Evolutionary conservation across 306 rosid genomes (phyloP), one percentile per base, ranked within the genome.

Genomic region (Pterocarpus macrocarpus): DNA sequence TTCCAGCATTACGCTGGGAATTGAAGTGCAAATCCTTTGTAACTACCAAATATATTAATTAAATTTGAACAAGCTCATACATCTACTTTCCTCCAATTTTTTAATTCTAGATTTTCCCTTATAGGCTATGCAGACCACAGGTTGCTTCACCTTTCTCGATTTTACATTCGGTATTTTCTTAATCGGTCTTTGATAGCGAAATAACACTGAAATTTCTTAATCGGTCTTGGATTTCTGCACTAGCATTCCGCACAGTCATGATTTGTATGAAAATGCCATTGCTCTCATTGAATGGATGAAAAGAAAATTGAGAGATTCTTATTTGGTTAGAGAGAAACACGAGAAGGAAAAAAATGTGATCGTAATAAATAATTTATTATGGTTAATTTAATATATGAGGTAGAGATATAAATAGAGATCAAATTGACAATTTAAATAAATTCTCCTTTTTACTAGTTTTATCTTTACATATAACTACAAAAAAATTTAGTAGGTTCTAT

Each of bases 11-110:
- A 32, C 32, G 58, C 39, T 12, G 12, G 17, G 39, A 74, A 39
- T 8, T 69, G 57, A 4, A 8, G 6, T n/a, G 44, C 17, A 45
- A 69, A 79, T 59, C 59, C 59, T 57, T 44, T 13, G 61, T 57
- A 74, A 66, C 65, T 53, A 36, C 76, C 34, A 22, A 35, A 32
- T 67, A 14, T 75, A 41, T 35, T 57, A 81, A 12, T 70, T 17
- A 45, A 76, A 17, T 33, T 12, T 11, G 28, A 16, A 15, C 56
- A 7, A 30, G 35, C 5, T 16, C 14, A 5, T 8, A 66, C 63
- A 41, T 4, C 17, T 3, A 5, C 28, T 7, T 57, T 17, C 57
- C 45, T 49, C 0, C 35, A 36, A 61, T 22, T 70, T 59, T 58
- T 58, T 69, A 10, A 15, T 49, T 49, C 16, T 36, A 8, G 52